Evolutionary conservation across 306 rosid genomes (phyloP).

Genomic region (Malus sieversii): DNA sequence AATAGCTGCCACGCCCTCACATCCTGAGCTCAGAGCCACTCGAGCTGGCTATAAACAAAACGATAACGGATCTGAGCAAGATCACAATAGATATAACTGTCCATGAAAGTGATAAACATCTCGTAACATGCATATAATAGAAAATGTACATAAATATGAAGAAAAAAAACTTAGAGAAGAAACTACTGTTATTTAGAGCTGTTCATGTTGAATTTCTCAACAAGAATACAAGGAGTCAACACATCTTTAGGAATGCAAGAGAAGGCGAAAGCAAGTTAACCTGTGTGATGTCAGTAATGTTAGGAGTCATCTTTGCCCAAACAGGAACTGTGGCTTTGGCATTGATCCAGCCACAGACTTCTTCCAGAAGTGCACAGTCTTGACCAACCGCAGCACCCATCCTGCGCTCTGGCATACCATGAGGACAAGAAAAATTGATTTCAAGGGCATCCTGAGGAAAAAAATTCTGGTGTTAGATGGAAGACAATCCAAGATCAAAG

Average conservation of each 20-base stretch:
- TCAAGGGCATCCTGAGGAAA: constrained; percentile 74
- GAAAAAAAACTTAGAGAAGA: too few relatives aligned
- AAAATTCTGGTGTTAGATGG: constrained; percentile 16
- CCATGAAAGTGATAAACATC: not conserved
- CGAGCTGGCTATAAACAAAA: constrained; percentile 65
- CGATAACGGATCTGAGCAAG: constrained; percentile 3
- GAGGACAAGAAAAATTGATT: constrained; percentile 91
- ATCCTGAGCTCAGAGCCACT: constrained; percentile 73
- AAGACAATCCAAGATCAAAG: not conserved
- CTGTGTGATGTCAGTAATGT: constrained; percentile 84
- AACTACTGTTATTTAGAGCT: too few relatives aligned
- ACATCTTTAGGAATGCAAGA: not conserved
- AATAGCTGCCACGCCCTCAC: constrained; percentile 86
- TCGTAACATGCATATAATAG: not conserved
- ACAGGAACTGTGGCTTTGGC: constrained; percentile 92
- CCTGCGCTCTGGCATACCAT: constrained; percentile 96
- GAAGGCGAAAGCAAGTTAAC: constrained; percentile 28
- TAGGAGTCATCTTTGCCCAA: constrained; percentile 99
- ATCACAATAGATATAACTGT: not conserved
- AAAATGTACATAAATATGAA: not conserved
- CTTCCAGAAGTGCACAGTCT: constrained; percentile 85
- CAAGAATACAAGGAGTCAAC: not conserved
- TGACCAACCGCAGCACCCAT: constrained; percentile 99
- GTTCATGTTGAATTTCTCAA: too few relatives aligned
- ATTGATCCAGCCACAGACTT: constrained; percentile 91